Evolutionary conservation across 805 yeast genomes (phyloP), one percentile per base, ranked within the genome.

Genomic region (Candida anglica): DNA sequence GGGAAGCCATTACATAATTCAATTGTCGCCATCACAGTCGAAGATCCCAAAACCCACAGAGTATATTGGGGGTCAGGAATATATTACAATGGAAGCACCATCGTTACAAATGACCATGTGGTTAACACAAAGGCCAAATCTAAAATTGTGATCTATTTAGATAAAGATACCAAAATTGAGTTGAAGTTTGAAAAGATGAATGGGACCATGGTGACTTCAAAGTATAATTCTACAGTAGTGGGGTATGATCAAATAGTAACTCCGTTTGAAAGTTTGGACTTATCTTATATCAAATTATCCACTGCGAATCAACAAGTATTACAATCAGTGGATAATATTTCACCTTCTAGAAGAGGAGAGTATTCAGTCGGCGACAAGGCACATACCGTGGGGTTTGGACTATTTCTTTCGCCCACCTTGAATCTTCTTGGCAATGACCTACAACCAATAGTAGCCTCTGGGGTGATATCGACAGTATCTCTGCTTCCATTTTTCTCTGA

Each of bases 31-130:
- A 26, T 32, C 13, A 24, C 34, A 26, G 29, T 32, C 7, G 23
- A 24, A n/a, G 20, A 22, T 32, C 9, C 14, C 5, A 24, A 14
- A 15, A 24, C 19, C 17, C 27, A 15, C 27, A 23, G 19, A 38
- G 50, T 38, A 33, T 46, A 43, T n/a, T 69, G 76, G 75, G 76
- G 75, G 1, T 60, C 72, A 5, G 63, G 72, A 14, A 54, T 68
- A 1, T 39, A 58, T n/a, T 53, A 61, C 34, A 52, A 56, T 26
- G 25, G 40, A 2, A 40, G 43, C 11, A 50, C 63, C 4, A 35
- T 71, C 4, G 47, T 67, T 5, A 69, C 75, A 5, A 71, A 71
- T 40, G 34, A 53, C 23, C 76, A 71, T 41, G 76, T 70, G 1
- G 45, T 51, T n/a, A 44, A 43, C 17, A 28, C 33, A 4, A 27